Conservation (phyloP, 805 yeast species). For the Brettanomyces naardenensis region DNA sequence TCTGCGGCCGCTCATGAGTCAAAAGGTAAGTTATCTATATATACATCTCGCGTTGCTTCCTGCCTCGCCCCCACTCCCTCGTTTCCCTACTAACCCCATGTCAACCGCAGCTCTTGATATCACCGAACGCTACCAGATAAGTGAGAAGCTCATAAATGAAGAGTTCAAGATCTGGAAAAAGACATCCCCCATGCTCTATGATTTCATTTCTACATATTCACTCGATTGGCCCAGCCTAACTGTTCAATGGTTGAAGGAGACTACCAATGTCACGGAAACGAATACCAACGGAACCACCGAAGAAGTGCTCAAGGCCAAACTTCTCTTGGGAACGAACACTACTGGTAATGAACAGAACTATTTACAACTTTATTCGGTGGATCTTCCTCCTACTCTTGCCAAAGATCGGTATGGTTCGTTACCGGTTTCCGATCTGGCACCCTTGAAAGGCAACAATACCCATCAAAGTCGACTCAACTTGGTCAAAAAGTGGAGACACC, state of each 20-base stretch:
- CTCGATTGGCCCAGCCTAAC: slow-evolving; percentile 66
- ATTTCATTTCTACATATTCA: slow-evolving; percentile 60
- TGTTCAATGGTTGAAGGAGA: slow-evolving; percentile 57
- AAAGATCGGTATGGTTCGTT: slow-evolving; percentile 17
- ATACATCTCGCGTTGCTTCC: not conserved
- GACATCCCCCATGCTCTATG: slow-evolving; percentile 71
- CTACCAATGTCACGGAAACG: slow-evolving; percentile 5
- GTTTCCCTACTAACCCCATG: slow-evolving; percentile 8
- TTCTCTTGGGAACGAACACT: slow-evolving; percentile 42
- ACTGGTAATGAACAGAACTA: slow-evolving; percentile 33
- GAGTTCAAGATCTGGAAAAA: slow-evolving; percentile 82
- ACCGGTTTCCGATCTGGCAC: slow-evolving; percentile 10
- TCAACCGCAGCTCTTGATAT: slow-evolving; percentile 17
- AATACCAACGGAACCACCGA: slow-evolving; percentile 2
- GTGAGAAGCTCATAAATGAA: slow-evolving; percentile 62
- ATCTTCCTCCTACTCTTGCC: slow-evolving; percentile 43
- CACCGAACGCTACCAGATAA: slow-evolving; percentile 36
- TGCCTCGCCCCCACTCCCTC: too few species aligned
- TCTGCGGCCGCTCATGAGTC: not conserved
- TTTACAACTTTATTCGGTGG: slow-evolving; percentile 36
- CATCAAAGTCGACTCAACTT: slow-evolving; percentile 30
- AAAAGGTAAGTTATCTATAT: not conserved
- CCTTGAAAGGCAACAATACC: slow-evolving; percentile 18
- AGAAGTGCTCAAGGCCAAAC: slow-evolving; percentile 16
- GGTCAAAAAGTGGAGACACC: slow-evolving; percentile 47